These are phyloP conservation scores for Neonectria magnoliae DNA, from an alignment of 2,329 filamentous ascomycete genomes.

Conservation along the genomic window DNA sequence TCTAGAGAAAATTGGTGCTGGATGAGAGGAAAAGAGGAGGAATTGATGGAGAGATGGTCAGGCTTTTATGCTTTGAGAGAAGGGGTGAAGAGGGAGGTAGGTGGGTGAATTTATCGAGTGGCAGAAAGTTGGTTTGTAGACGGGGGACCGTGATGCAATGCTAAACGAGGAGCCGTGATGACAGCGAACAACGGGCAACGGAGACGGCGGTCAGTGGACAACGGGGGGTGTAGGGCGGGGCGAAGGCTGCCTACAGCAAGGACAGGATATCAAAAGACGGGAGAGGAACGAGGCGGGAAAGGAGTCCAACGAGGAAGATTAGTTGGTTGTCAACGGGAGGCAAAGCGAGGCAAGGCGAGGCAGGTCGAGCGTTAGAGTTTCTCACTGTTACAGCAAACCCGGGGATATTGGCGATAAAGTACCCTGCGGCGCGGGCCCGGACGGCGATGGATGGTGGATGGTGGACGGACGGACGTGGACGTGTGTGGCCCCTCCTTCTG, in stretches of 20 bases:
- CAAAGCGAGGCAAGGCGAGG: conserved; percentile 35
- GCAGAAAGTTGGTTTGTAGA: conserved; percentile 37
- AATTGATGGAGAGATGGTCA: conserved; percentile 1
- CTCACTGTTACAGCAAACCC: conserved; percentile 36
- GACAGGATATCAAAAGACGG: conserved; percentile 37
- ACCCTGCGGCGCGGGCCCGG: conserved; percentile 34
- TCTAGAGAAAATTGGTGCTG: conserved; percentile 12
- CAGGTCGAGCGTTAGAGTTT: conserved; percentile 34
- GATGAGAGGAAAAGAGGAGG: conserved; percentile 12
- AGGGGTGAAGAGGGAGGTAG: neutral
- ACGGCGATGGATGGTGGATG: conserved; percentile 11
- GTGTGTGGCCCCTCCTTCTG: conserved; percentile 28
- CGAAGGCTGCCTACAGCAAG: conserved; percentile 35
- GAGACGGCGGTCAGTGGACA: neutral
- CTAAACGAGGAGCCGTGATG: conserved; percentile 33
- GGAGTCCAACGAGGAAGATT: conserved; percentile 36
- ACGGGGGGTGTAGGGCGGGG: conserved; percentile 25
- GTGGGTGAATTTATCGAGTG: conserved; percentile 19
- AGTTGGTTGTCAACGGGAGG: conserved; percentile 38
- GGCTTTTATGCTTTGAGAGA: conserved; percentile 19
- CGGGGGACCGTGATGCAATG: conserved; percentile 22
- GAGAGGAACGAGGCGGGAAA: conserved; percentile 39
- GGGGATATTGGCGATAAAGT: conserved; percentile 42
- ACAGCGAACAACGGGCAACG: conserved; percentile 4
- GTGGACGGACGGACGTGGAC: conserved; percentile 25